Evolutionary conservation across 441 rosid genomes (phyloP).

Genomic region (Eugenia klotzschiana): DNA sequence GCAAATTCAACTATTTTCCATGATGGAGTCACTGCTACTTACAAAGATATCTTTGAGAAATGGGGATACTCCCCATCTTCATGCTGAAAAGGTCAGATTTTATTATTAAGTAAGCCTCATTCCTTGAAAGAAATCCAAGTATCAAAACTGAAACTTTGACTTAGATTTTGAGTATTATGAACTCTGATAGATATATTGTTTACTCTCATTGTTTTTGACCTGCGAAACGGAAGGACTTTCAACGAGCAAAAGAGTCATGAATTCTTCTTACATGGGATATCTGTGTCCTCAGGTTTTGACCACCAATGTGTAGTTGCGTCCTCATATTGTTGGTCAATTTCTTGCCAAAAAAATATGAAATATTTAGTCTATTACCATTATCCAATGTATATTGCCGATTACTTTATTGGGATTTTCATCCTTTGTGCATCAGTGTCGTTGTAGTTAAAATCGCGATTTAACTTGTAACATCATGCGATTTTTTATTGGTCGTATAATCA

Average conservation of each 20-base stretch:
- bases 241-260: background rate
- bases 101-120: background rate
- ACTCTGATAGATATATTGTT: background rate
- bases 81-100: conserved; percentile 50
- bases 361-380: background rate
- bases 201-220: background rate
- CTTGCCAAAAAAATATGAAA: background rate
- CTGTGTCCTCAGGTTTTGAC: background rate
- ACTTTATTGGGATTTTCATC: background rate
- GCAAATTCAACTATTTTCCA: conserved; percentile 45
- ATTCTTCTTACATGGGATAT: background rate
- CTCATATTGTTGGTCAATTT: background rate
- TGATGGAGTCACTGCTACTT: conserved; percentile 53
- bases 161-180: background rate
- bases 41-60: conserved; percentile 53
- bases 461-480: background rate
- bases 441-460: background rate
- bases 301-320: background rate
- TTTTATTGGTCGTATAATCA: background rate
- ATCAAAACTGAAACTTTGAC: background rate
- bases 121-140: background rate
- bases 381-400: background rate
- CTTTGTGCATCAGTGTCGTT: background rate
- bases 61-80: conserved; percentile 52
- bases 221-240: background rate